A percentile compares a stretch with the other conserved stretches of the same genome.
phyloP scores from a whole-genome alignment of 305 asterid genomes.

The Lippia alba region DNA sequence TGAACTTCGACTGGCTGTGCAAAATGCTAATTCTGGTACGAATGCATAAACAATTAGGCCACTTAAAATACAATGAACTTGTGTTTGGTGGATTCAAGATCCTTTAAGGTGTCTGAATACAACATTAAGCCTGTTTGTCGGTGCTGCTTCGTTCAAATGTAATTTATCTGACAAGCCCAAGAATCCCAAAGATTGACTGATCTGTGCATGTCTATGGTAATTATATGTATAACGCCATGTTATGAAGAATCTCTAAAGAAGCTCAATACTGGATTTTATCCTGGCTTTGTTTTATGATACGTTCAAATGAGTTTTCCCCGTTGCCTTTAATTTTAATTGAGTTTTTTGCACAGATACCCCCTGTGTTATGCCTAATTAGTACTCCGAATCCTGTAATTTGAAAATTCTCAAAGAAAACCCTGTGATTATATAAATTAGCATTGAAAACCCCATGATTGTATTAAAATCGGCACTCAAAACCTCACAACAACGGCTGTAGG shows the following conservation, averaged over 20 bases:
- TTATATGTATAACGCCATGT: constrained; percentile 26
- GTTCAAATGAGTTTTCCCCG: not conserved
- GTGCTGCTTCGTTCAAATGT: constrained; percentile 35
- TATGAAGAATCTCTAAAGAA: constrained; percentile 21
- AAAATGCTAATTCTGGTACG: constrained; percentile 53
- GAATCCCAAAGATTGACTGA: constrained; percentile 15
- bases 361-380: too few species aligned
- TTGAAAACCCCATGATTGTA: too few species aligned
- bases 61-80: constrained; percentile 26
- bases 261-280: not conserved
- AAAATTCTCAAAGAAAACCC: too few species aligned
- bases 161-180: constrained; percentile 31
- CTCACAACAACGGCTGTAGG: too few species aligned
- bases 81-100: constrained; percentile 36
- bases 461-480: too few species aligned
- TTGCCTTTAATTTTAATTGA: too few species aligned
- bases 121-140: constrained; percentile 14
- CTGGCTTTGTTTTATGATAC: not conserved
- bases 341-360: too few species aligned
- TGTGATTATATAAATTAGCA: too few species aligned
- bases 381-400: too few species aligned
- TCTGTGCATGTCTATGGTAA: constrained; percentile 30
- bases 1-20: constrained; percentile 76
- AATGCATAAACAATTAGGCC: constrained; percentile 39
- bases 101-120: constrained; percentile 29